Percentiles rank a stretch among this genome's conserved stretches.
Evolutionary conservation across 2,329 filamentous ascomycete species (phyloP).

Genomic region (Scytalidium lignicola): DNA sequence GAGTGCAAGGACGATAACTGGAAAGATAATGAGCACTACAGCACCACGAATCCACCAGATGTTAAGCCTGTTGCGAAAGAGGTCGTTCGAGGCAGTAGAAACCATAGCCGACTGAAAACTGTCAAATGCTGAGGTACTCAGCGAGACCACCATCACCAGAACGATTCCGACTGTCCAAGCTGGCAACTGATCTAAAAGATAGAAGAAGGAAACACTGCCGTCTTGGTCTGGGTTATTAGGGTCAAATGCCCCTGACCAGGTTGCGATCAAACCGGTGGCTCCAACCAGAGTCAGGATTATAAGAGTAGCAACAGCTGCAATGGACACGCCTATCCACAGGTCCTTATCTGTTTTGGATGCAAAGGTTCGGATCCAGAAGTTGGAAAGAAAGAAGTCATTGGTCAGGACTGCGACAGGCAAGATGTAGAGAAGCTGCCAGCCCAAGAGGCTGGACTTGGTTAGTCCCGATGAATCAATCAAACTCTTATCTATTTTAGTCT

Average conservation of each 20-base stretch:
- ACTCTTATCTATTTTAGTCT: slow-evolving; percentile 65
- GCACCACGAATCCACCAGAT: slow-evolving; percentile 66
- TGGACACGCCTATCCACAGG: slow-evolving; percentile 66
- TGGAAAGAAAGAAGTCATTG: slow-evolving; percentile 82
- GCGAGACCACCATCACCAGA: slow-evolving; percentile 72
- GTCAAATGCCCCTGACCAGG: slow-evolving; percentile 67
- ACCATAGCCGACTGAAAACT: slow-evolving; percentile 79
- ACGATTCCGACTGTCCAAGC: slow-evolving; percentile 79
- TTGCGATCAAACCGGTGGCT: slow-evolving; percentile 66
- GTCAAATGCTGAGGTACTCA: slow-evolving; percentile 76
- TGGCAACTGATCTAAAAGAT: slow-evolving; percentile 66
- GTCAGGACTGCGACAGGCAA: slow-evolving; percentile 75
- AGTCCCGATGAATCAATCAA: slow-evolving; percentile 65
- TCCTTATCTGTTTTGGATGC: slow-evolving; percentile 75
- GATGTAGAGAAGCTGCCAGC: slow-evolving; percentile 84
- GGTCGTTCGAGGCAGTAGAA: slow-evolving; percentile 76
- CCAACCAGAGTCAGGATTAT: slow-evolving; percentile 70
- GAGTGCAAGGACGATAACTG: slow-evolving; percentile 68
- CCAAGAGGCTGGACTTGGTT: slow-evolving; percentile 63
- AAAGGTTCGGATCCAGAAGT: slow-evolving; percentile 81
- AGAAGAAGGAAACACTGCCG: slow-evolving; percentile 69
- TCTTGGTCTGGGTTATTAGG: slow-evolving; percentile 55
- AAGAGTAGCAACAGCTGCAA: slow-evolving; percentile 60
- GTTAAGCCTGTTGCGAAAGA: slow-evolving; percentile 76
- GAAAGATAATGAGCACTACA: slow-evolving; percentile 70